Conservation (phyloP, 2,329 filamentous ascomycete species). For the Fusarium liriodendri region DNA sequence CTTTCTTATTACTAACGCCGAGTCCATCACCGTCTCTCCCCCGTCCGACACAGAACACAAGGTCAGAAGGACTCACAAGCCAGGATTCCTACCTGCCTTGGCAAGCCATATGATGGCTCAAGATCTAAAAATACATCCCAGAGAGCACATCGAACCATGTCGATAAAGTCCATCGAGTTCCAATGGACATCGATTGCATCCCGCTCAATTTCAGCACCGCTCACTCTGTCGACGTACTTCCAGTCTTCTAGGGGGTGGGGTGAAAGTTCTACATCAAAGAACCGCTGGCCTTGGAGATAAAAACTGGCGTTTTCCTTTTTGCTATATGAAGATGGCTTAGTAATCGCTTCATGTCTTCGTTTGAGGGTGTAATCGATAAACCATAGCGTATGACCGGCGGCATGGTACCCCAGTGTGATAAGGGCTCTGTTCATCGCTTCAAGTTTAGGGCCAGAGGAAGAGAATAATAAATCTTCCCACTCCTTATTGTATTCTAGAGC, state of each 20-base stretch:
- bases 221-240: not conserved
- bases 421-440: not conserved
- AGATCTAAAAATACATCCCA: not conserved
- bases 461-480: not conserved
- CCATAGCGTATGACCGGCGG: not conserved
- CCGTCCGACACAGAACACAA: not conserved
- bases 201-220: not conserved
- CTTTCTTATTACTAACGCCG: not conserved
- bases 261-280: not conserved
- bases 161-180: not conserved
- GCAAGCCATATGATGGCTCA: not conserved
- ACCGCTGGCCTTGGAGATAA: not conserved
- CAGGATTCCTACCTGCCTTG: not conserved
- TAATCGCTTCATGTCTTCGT: not conserved
- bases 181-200: not conserved
- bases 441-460: fast-evolving
- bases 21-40: not conserved
- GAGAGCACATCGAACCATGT: not conserved
- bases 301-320: not conserved
- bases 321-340: not conserved
- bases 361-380: not conserved
- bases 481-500: not conserved
- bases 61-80: not conserved
- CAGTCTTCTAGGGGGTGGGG: not conserved
- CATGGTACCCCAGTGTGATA: not conserved